Evolutionary conservation across 108 stramenopile genomes (phyloP), one percentile per base, ranked within the genome.

Genomic region (Fragilaria radians): DNA sequence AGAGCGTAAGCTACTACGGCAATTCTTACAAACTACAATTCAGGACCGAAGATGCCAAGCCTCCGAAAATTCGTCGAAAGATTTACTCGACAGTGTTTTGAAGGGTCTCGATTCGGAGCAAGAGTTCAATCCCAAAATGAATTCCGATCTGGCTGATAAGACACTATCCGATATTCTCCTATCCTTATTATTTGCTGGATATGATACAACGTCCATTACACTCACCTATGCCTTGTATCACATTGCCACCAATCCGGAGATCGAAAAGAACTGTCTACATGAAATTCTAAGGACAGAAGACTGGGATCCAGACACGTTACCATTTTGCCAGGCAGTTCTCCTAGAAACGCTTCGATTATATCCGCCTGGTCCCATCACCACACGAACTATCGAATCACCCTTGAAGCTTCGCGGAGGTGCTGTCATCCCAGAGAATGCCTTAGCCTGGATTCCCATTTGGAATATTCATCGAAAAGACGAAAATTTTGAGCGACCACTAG

Each of bases 181-280:
- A 2, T 67, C 73, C 4, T 55, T 82, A 2, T 53, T 82, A 1
- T 65, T 79, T 54, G 81, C 72, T 18, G 82, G 79, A 45, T 78
- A 78, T 34, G 82, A 80, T 42, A 83, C 82, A 3, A 68, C 79
- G 0, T 51, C 71, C 9, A 61, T 80, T 33, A 64, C 77, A 11
- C 22, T 83, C 17, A 59, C 77, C 17, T 83, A 72, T 51, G 63
- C 59, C n/a, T 52, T 83, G 53, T 80, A 80, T 50, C 53, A 57
- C 22, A 59, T 83, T 5, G 52, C 79, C 0, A 56, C 29, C 4
- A 46, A 72, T 48, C 74, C 75, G 24, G 70, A 66, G 63, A 64
- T 61, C 46, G 50, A 62, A 55, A 59, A 17, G 21, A 49, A 68
- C 14, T 68, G 62, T 59, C 30, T 68, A 0, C 28, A 63, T 11